Evolutionary conservation across 2,329 filamentous ascomycete species (phyloP), one percentile per base, ranked within the genome.

Genomic region (Fusarium ramigenum): DNA sequence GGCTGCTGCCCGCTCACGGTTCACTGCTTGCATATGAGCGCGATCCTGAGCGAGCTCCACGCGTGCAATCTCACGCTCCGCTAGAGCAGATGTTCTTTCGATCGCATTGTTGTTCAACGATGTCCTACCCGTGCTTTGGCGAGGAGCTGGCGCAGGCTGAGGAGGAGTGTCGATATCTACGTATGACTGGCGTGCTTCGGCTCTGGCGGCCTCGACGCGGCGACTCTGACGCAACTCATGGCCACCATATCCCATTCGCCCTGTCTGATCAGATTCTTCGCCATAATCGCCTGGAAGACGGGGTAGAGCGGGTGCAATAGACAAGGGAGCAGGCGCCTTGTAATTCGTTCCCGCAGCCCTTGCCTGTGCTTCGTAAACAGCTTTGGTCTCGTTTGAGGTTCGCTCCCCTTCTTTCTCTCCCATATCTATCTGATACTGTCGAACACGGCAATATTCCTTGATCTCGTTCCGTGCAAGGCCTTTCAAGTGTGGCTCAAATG

Each of bases 381-480:
- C 89, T 60, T 83, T 83, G 4, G 79, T 80, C 72, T 89, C 87
- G 72, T 91, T 91, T 2, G 80, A 79, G 9, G 80, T 75, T 23
- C 85, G 84, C 5, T 90, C 84, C 1, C 85, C 84, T 0, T 83
- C 78, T 1, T 76, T 78, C 78, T 91, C 90, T 30, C 85, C 87
- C 9, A 82, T 80, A 52, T 91, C 88, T 2, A 90, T 80, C 72
- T 91, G 89, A 50, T 81, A 84, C 75, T 91, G 89, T 8, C 90
- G 87, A 43, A 92, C 85, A 23, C 89, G 88, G 57, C 87, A 88
- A 71, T 91, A 92, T 75, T 92, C 89, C 78, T 91, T 91, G 54
- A 92, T 83, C 71, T 92, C 89, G 4, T 84, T 82, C 15, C 89
- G 82, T 8, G 80, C 85, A 2, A 91, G 80, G 3, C 80, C 74